These are phyloP conservation scores for Trichopus zeylanicus DNA, from an alignment of 116 monocot species.

Conservation along the genomic window DNA sequence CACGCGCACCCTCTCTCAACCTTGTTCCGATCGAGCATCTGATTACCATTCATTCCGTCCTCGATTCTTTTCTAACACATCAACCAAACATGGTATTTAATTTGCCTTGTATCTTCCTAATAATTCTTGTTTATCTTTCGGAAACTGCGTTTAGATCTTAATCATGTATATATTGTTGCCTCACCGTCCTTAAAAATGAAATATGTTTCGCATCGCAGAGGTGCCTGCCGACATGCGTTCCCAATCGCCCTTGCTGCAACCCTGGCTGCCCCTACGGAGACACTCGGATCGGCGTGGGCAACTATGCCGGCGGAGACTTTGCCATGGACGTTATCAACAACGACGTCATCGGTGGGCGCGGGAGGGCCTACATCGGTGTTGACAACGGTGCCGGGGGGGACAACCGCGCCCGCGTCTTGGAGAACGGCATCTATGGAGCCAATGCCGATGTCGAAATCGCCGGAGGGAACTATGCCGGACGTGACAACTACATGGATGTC, in stretches of 20 bases:
- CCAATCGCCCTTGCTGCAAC: neutral
- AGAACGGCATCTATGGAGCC: neutral
- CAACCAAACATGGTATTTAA: no score
- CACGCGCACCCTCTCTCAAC: no score
- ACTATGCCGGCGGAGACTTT: conserved; percentile 3
- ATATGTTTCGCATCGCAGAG: no score
- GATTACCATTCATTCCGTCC: no score
- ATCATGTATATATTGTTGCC: no score
- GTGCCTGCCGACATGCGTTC: neutral
- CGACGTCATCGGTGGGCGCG: neutral
- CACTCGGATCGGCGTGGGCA: neutral
- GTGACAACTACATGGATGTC: neutral
- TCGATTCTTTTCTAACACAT: no score
- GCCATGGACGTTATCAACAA: neutral
- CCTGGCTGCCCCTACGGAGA: neutral
- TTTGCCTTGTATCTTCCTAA: no score
- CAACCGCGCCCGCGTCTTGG: neutral
- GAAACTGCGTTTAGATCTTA: no score
- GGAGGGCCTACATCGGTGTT: neutral
- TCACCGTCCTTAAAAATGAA: no score
- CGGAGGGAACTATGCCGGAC: neutral
- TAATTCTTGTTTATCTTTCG: no score
- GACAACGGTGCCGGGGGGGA: neutral
- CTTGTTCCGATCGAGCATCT: no score
- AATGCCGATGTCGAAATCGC: neutral